Conservation (phyloP, 108 stramenopile genomes). For the Fragilariopsis cylindrus region DNA sequence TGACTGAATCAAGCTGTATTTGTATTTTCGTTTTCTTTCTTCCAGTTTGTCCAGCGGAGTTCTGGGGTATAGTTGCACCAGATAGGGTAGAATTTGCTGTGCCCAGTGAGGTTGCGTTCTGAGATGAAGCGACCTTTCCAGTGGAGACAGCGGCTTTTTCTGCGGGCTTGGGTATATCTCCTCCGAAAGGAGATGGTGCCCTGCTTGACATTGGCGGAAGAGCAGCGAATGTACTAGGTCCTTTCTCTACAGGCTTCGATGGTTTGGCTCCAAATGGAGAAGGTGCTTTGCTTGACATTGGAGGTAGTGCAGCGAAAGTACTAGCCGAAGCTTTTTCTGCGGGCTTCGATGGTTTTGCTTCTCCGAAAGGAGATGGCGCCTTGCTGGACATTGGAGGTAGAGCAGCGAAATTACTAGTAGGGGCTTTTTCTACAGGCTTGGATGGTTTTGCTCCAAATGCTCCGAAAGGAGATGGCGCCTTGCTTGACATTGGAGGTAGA, state of each 20-base stretch:
- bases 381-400: conserved; percentile 44
- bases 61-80: background rate
- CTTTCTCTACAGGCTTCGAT: background rate
- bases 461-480: conserved; percentile 40
- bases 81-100: background rate
- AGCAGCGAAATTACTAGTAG: conserved; percentile 12
- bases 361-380: conserved; percentile 30
- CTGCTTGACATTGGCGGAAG: conserved; percentile 63
- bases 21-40: background rate
- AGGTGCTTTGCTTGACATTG: conserved; percentile 52
- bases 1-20: conserved; percentile 17
- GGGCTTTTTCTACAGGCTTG: conserved; percentile 5
- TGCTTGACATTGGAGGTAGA: conserved; percentile 56
- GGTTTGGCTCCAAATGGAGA: conserved; percentile 40
- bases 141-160: background rate
- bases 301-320: conserved; percentile 32
- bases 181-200: conserved; percentile 48
- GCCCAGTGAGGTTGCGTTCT: background rate
- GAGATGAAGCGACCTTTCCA: background rate
- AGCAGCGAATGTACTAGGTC: conserved; percentile 13
- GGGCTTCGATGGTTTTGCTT: background rate
- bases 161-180: conserved; percentile 1
- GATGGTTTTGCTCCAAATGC: conserved; percentile 18
- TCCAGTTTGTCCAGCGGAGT: background rate
- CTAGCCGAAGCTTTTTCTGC: background rate